Base-by-base conservation (phyloP, 768 basidiomycete species). In the Auricularia sp. region DNA sequence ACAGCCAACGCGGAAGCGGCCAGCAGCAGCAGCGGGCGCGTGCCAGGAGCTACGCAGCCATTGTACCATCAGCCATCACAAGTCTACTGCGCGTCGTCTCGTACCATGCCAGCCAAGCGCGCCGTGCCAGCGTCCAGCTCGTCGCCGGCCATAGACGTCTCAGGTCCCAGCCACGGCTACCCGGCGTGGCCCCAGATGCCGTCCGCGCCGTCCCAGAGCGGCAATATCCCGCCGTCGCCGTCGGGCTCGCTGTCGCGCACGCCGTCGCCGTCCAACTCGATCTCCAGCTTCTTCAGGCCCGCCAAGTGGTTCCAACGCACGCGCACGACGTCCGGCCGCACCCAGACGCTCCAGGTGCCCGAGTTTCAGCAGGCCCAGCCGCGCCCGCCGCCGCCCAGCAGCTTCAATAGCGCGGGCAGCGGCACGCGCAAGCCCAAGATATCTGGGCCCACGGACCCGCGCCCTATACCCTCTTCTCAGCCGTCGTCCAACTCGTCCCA, bases 401-500 rank as follows among this genome's bases (percentile, higher is more conserved):
- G 47, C 47, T 51, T 14, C 21, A 21, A 34, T 29, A 59, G 23
- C 56, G 33, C 14, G 11, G 47, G 47, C 47, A 18, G 47, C 18
- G 11, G 8, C 8, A 23, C 16, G 23, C 53, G 87, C 66, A 90
- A 87, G 67, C 87, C 84, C 62, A 91, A 90, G 79, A 93, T 92
- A 43, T 92, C 91, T 36, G 85, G 87, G 58, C 90, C 90, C 1
- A 90, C 89, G 3, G 91, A 92, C 69, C 90, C 89, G 8, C 77
- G 90, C 23, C 91, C 89, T 2, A 87, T 92, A 63, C 21, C 51
- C 36, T 29, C 67, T 10, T 29, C 35, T 1, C 61, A 39, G 11
- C 35, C 33, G 14, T 34, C 64, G 4, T 47, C 44, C 23, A 51
- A 42, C n/a, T 53, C 74, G 88, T 67, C 68, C 75, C 2, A 75